Conservation (phyloP, 805 yeast genomes). For the Millerago galiae region DNA sequence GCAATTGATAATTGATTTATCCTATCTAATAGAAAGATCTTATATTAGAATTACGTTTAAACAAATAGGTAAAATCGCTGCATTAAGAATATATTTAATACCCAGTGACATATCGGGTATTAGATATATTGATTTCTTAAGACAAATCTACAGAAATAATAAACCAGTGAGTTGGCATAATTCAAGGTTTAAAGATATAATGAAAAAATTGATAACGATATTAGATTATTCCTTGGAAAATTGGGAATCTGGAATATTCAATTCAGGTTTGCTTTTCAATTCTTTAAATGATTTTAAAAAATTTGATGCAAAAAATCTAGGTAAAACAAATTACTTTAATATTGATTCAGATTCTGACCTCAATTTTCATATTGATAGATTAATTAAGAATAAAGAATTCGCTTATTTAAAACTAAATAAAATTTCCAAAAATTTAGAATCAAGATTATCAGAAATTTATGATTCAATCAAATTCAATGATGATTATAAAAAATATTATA, state of each 20-base stretch:
- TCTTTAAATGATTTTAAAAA: conserved; percentile 10
- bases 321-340: conserved; percentile 8
- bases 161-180: conserved; percentile 29
- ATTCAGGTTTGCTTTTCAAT: conserved; percentile 14
- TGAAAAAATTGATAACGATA: conserved; percentile 32
- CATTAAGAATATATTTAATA: conserved; percentile 40
- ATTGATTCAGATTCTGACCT: conserved; percentile 10
- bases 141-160: conserved; percentile 29
- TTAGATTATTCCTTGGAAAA: conserved; percentile 36
- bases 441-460: conserved; percentile 12
- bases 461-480: conserved; percentile 10
- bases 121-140: conserved; percentile 29
- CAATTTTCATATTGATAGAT: conserved; percentile 29
- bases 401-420: neutral
- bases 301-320: conserved; percentile 15
- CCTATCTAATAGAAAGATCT: conserved; percentile 35
- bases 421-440: conserved; percentile 7
- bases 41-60: conserved; percentile 39
- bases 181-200: conserved; percentile 24
- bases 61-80: conserved; percentile 17
- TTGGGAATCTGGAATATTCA: conserved; percentile 25
- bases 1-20: conserved; percentile 30
- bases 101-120: conserved; percentile 38
- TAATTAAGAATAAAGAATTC: conserved; percentile 23
- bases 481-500: conserved; percentile 6